Base-by-base conservation (phyloP, 352 stramenopile genomes). In the Peronospora destructor region DNA sequence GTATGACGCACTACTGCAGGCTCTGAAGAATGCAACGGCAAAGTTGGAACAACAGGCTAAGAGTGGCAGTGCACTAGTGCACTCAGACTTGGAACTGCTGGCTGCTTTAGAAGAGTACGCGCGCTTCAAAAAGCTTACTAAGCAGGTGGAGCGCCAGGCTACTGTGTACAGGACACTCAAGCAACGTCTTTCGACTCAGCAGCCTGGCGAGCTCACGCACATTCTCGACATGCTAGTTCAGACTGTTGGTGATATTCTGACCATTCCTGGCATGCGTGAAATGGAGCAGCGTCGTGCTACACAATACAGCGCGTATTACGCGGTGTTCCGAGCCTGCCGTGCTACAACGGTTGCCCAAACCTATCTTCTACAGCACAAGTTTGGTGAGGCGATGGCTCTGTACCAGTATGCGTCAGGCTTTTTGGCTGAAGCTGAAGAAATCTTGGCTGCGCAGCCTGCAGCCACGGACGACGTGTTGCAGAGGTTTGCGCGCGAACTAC, bases 211-310 rank as follows among this genome's bases (percentile, higher is more conserved):
- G 37, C 50, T 92, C 16, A 84, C 68, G 17, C 81, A 92, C 62
- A 80, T 92, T 36, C 61, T 92, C 11, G 73, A 89, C 45, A 90
- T 90, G 81, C 53, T 92, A 1, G 68, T 92, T 36, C 81, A 89
- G 64, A 85, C 67, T 52, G 73, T 90, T 13, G 68, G 66, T n/a
- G 78, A 90, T 44, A 92, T 92, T 46, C 34, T 86, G 25, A 66
- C 61, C 42, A 81, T 92, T 28, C 78, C 78, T 21, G 69, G 66
- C 6, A 60, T 89, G 21, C 46, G 29, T 25, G 75, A 87, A 32
- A 68, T 70, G 30, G 75, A 87, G 36, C 53, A 68, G 46, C 65
- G 76, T 44, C 49, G 68, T 21, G 57, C 57, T 1, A 68, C 76
- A 7, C 75, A 82, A 49, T 90, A 85, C 68, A 81, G 59, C 17